Conservation (phyloP, 2,329 filamentous ascomycete genomes). For the Ophiostoma triangulosporum region DNA sequence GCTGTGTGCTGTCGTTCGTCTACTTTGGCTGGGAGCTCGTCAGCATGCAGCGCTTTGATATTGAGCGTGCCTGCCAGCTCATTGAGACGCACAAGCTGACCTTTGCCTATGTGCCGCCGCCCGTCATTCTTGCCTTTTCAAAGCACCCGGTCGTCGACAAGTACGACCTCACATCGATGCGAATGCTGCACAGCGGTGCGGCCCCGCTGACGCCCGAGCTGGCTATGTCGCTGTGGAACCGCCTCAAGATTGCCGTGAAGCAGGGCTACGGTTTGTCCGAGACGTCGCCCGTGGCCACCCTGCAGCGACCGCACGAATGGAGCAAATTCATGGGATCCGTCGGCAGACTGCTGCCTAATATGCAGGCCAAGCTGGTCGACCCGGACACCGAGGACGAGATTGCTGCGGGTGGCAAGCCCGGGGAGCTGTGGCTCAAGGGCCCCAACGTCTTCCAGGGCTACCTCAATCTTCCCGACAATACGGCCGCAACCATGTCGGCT, state of each 20-base stretch:
- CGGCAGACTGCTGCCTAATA: constrained; percentile 63
- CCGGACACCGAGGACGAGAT: constrained; percentile 40
- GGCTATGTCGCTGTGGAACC: constrained; percentile 58
- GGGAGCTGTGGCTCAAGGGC: constrained; percentile 66
- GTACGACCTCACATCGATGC: constrained; percentile 66
- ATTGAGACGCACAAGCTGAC: constrained; percentile 66
- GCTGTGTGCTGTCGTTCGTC: constrained; percentile 54
- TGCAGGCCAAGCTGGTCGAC: constrained; percentile 70
- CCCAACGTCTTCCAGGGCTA: constrained; percentile 75
- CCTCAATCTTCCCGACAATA: constrained; percentile 58
- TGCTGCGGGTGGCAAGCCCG: constrained; percentile 35
- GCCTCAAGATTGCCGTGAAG: constrained; percentile 69
- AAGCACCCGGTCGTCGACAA: constrained; percentile 68
- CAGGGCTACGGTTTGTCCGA: constrained; percentile 89
- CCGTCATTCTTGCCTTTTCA: constrained; percentile 64
- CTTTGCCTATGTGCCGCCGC: constrained; percentile 71
- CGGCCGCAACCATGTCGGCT: constrained; percentile 53
- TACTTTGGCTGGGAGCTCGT: constrained; percentile 52
- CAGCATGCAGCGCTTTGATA: constrained; percentile 68
- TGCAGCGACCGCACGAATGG: constrained; percentile 66
- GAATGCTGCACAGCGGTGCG: constrained; percentile 78
- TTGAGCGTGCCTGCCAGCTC: constrained; percentile 62
- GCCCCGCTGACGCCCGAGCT: constrained; percentile 74
- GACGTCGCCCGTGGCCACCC: constrained; percentile 66
- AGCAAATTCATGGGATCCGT: constrained; percentile 62